Evolutionary conservation across 78 protist genomes (phyloP).

Genomic region (Salpingoeca rosetta): DNA sequence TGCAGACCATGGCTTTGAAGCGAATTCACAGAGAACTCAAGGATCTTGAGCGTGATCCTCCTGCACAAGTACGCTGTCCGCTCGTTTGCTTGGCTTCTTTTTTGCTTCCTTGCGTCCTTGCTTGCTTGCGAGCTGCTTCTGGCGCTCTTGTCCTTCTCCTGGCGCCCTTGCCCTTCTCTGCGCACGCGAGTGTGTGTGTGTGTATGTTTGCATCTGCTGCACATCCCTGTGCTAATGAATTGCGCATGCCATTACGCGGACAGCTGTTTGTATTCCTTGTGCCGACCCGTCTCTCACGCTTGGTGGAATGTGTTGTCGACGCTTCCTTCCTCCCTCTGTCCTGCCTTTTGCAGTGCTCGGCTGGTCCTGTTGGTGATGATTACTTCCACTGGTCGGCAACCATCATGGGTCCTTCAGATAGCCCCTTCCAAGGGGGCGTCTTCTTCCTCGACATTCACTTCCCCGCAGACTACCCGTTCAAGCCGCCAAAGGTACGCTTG

Average conservation of each 20-base stretch:
- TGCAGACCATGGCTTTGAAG: neutral
- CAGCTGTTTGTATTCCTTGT: neutral
- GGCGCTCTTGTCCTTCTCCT: neutral
- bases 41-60: conserved; percentile 18
- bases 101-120: neutral
- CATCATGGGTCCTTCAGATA: conserved; percentile 45
- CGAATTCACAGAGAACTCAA: conserved; percentile 25
- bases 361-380: conserved; percentile 53
- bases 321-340: neutral
- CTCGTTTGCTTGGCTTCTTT: neutral
- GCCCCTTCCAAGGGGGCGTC: conserved; percentile 68
- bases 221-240: neutral
- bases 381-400: conserved; percentile 59
- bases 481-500: conserved; percentile 55
- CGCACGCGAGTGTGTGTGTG: neutral
- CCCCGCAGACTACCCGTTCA: conserved; percentile 67
- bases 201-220: neutral
- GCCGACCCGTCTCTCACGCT: neutral
- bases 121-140: neutral
- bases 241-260: neutral
- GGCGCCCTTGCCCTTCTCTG: neutral
- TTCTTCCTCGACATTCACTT: conserved; percentile 59
- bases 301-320: neutral
- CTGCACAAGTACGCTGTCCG: neutral
- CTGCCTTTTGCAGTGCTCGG: conserved; percentile 34